Evolutionary conservation across 2,329 filamentous ascomycete genomes (phyloP).

Genomic region (Apiospora pterosperma): DNA sequence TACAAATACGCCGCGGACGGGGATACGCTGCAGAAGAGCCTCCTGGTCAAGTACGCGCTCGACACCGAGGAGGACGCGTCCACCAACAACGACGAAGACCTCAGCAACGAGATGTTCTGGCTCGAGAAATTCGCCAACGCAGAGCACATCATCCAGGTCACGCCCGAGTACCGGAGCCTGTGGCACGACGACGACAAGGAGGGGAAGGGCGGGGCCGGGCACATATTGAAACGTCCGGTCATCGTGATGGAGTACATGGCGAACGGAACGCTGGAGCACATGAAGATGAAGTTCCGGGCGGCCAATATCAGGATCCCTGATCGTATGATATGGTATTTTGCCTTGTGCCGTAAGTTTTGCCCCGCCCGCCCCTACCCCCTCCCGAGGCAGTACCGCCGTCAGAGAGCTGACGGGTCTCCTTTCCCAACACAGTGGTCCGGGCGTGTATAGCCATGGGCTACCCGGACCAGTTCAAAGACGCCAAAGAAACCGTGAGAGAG

Average conservation of each 20-base stretch:
- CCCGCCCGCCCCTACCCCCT: too few relatives aligned
- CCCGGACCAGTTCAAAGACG: not conserved
- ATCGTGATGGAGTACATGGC: not conserved
- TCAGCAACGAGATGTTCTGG: not conserved
- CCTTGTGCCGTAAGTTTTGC: not conserved
- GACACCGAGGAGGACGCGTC: not conserved
- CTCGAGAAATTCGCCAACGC: not conserved
- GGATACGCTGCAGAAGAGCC: not conserved
- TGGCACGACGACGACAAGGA: not conserved
- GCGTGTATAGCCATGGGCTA: not conserved
- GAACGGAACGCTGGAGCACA: not conserved
- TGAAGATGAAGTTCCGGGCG: not conserved
- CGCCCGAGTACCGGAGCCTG: not conserved
- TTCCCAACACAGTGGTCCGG: not conserved
- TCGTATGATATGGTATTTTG: not conserved
- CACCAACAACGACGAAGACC: not conserved
- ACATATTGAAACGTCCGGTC: not conserved
- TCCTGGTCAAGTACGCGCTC: not conserved
- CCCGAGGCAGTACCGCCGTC: too few relatives aligned
- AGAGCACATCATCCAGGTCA: not conserved
- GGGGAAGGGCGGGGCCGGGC: not conserved
- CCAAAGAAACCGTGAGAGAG: not conserved
- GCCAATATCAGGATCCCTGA: not conserved
- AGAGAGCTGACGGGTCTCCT: not conserved
- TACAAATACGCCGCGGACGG: not conserved